Conservation (phyloP, 352 stramenopile genomes). For the Phytophthora ohioensis region DNA sequence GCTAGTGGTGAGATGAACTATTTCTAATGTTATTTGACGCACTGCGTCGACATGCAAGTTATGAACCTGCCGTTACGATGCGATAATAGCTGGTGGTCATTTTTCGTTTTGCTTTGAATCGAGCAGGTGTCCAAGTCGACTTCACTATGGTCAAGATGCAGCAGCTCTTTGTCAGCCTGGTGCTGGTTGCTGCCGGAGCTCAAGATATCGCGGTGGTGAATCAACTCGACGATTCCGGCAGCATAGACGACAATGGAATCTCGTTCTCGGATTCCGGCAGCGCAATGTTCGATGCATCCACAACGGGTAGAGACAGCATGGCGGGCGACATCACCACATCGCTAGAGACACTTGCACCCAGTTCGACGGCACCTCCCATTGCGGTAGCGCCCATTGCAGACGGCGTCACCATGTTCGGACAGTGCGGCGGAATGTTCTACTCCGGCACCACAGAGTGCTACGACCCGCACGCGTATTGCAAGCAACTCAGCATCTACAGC, state of each 20-base stretch:
- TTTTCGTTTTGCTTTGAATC: conserved; percentile 21
- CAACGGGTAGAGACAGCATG: conserved; percentile 5
- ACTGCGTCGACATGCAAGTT: background rate
- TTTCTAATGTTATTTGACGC: conserved; percentile 43
- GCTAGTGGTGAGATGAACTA: conserved; percentile 34
- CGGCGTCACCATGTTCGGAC: conserved; percentile 30
- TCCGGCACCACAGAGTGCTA: conserved; percentile 26
- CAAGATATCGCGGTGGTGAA: background rate
- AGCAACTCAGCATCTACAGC: conserved; percentile 33
- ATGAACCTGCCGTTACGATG: conserved; percentile 10
- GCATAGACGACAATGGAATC: conserved; percentile 2
- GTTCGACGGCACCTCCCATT: conserved; percentile 9
- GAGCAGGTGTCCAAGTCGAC: background rate
- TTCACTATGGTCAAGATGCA: conserved; percentile 11
- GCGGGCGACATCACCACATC: background rate
- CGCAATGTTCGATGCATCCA: background rate
- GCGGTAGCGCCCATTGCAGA: conserved; percentile 7
- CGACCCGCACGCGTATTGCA: conserved; percentile 32
- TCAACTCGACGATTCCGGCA: background rate
- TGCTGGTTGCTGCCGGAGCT: background rate
- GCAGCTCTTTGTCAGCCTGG: conserved; percentile 2
- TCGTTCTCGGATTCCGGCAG: conserved; percentile 8
- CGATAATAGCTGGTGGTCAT: background rate
- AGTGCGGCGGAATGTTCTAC: conserved; percentile 37
- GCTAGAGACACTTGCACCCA: conserved; percentile 4